These are phyloP conservation scores for Neocatenulostroma microsporum DNA, from an alignment of 2,329 filamentous ascomycete species.

Conservation along the genomic window DNA sequence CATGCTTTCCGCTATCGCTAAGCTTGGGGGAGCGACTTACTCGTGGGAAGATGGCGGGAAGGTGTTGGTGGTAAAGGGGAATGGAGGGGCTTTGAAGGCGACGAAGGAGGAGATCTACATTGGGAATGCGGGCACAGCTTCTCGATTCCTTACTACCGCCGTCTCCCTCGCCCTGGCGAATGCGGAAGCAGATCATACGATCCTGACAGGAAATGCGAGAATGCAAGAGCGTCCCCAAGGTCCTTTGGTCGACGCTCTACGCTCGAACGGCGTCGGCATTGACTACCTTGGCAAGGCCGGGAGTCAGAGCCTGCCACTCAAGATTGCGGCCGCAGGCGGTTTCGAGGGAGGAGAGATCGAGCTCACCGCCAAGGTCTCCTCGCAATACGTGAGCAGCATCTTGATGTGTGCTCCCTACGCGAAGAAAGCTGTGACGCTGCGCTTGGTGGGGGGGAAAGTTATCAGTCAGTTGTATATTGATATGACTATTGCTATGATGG, in stretches of 20 bases:
- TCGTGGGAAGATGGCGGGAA: slow-evolving; percentile 94
- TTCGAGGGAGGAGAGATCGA: slow-evolving; percentile 83
- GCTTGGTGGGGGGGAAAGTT: slow-evolving; percentile 88
- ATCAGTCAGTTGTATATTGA: slow-evolving; percentile 97
- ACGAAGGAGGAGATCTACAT: slow-evolving; percentile 75
- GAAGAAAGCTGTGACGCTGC: slow-evolving; percentile 83
- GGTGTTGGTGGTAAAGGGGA: slow-evolving; percentile 78
- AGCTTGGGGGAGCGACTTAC: slow-evolving; percentile 79
- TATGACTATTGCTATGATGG: slow-evolving; percentile 99
- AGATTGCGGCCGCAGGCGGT: slow-evolving; percentile 72
- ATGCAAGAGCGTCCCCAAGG: slow-evolving; percentile 97
- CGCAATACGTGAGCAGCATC: slow-evolving; percentile 97
- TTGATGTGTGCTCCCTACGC: slow-evolving; percentile 96
- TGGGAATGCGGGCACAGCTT: slow-evolving; percentile 93
- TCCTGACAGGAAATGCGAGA: slow-evolving; percentile 85
- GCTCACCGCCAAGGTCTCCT: slow-evolving; percentile 89
- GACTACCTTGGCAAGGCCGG: slow-evolving; percentile 77
- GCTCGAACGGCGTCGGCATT: slow-evolving; percentile 76
- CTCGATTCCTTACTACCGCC: slow-evolving; percentile 88
- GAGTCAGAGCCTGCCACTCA: slow-evolving; percentile 76
- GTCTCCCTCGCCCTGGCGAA: slow-evolving; percentile 70
- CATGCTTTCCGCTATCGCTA: slow-evolving; percentile 87
- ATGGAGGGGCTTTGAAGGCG: slow-evolving; percentile 75
- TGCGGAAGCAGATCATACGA: slow-evolving; percentile 54
- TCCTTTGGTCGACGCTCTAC: slow-evolving; percentile 81